Evolutionary conservation across 2,329 filamentous ascomycete species (phyloP).

Genomic region (Plectosphaerella plurivora): DNA sequence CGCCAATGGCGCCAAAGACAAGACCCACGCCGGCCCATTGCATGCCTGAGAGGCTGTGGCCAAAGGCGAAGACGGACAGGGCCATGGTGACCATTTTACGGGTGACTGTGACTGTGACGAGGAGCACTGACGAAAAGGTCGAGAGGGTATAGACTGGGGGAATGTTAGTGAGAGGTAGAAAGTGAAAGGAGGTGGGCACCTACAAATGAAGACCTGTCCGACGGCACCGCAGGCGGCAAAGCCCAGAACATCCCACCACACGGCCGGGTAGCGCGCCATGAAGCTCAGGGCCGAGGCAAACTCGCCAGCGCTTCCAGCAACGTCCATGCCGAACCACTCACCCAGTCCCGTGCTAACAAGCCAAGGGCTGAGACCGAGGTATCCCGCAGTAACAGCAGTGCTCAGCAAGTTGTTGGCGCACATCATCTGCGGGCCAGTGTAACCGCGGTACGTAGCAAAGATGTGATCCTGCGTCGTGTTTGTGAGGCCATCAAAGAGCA

Average conservation of each 20-base stretch:
- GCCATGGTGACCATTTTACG: conserved; percentile 99
- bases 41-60: conserved; percentile 78
- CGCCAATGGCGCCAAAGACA: conserved; percentile 92
- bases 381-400: conserved; percentile 69
- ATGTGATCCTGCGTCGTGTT: conserved; percentile 97
- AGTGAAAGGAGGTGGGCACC: conserved; percentile 20
- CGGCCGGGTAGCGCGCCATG: conserved; percentile 71
- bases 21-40: conserved; percentile 91
- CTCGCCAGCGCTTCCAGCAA: conserved; percentile 67
- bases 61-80: conserved; percentile 89
- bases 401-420: conserved; percentile 91
- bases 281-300: conserved; percentile 76
- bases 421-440: conserved; percentile 98
- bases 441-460: conserved; percentile 73
- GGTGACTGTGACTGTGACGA: conserved; percentile 95
- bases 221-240: conserved; percentile 89
- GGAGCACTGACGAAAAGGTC: conserved; percentile 83
- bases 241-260: conserved; percentile 82
- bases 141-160: conserved; percentile 77
- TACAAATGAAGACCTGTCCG: conserved; percentile 93
- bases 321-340: conserved; percentile 62
- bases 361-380: conserved; percentile 75
- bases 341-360: conserved; percentile 64
- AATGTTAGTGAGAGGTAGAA: background rate
- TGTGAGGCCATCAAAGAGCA: conserved; percentile 92